A percentile compares a stretch with the other conserved stretches of the same genome.
Evolutionary conservation across 2,329 filamentous ascomycete species (phyloP).

Genomic region (Periconia sp.): DNA sequence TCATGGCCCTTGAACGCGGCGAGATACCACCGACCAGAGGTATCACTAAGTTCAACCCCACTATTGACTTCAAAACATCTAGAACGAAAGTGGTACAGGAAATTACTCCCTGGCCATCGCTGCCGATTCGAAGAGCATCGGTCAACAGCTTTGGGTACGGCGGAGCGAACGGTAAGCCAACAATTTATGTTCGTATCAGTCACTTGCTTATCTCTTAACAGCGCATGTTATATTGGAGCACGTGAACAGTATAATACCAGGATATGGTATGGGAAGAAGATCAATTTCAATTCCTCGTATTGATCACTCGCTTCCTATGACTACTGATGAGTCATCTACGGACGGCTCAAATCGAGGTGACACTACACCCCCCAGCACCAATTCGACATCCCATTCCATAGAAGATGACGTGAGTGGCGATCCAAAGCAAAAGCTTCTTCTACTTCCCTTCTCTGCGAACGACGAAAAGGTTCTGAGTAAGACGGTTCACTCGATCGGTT

Average conservation of each 20-base stretch:
- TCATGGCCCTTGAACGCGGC: constrained; percentile 26
- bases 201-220: background rate
- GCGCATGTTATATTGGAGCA: constrained; percentile 13
- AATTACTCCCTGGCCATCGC: constrained; percentile 11
- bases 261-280: background rate
- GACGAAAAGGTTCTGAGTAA: background rate
- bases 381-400: constrained; percentile 1
- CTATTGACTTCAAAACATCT: constrained; percentile 14
- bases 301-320: no score
- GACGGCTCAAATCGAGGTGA: no score
- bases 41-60: constrained; percentile 16
- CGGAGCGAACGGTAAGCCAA: constrained; percentile 11
- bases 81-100: constrained; percentile 15
- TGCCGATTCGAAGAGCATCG: constrained; percentile 1
- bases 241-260: background rate
- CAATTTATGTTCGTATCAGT: background rate
- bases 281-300: background rate
- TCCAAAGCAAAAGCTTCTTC: background rate
- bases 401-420: background rate
- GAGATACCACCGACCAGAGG: constrained; percentile 25
- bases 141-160: constrained; percentile 21
- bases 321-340: no score
- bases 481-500: no score
- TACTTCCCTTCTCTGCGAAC: background rate
- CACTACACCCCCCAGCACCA: background rate